Evolutionary conservation across 495 filamentous ascomycete species (phyloP), one percentile per base, ranked within the genome.

Genomic region (Penicillium verhagenii): DNA sequence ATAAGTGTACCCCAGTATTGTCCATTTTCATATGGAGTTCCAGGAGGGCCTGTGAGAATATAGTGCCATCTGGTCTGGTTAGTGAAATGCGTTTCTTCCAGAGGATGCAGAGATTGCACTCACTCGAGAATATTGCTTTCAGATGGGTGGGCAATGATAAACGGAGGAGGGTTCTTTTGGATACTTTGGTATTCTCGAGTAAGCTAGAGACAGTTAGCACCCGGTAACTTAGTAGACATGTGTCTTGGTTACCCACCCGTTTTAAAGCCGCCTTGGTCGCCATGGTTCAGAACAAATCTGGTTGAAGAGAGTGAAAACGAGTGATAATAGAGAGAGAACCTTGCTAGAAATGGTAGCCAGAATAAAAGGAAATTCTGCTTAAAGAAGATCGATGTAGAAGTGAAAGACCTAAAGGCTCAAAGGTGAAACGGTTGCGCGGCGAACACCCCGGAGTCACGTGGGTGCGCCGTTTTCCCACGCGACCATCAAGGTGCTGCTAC

Each of bases 1-100:
- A 93, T 86, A 31, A 98, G 76, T 1, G 95, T 97, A 37, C 94
- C 94, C 94, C 94, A 98, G 76, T 97, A 98, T 68, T 98, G 94
- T 33, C 94, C 94, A 72, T 85, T 84, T 64, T 95, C 85, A 72
- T 97, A 98, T 1, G 94, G 93, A 1, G 94, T 98, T 21, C 88
- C 80, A 58, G 93, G 90, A n/a, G 94, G 94, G 6, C 94, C 95
- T 20, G 92, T 96, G 39, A 98, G 85, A 65, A 97, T 92, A 74
- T 96, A 98, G 75, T 98, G 94, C 94, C 93, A 98, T 79, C 88
- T 91, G 53, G n/a, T 45, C 28, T 23, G 26, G 21, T 45, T 28
- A 45, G 42, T 45, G 23, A 9, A 16, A 6, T 6, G 11, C n/a
- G 11, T 9, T 26, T 40, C 20, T 14, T 11, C 16, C 31, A 10